Evolutionary conservation across 371 early-diverging fungal species (phyloP), one percentile per base, ranked within the genome.

Genomic region (Amoeboaphelidium protococcarum): DNA sequence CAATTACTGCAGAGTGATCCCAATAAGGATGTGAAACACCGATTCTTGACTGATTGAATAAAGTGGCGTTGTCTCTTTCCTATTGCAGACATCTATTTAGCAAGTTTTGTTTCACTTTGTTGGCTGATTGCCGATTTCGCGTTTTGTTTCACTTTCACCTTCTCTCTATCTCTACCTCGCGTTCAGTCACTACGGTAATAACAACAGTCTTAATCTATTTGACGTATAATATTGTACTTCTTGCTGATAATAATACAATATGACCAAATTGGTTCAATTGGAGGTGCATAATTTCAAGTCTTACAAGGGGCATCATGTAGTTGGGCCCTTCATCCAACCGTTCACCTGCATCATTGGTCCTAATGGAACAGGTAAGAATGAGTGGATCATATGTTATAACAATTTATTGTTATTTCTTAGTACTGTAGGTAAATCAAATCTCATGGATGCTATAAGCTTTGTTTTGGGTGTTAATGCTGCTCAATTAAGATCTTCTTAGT

Each of bases 231-330:
- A n/a, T n/a, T n/a, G n/a, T n/a, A n/a, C 24, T 24, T 10, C 22
- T 19, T 2, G 37, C 44, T 23, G n/a, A 2, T 23, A 40, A 44
- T n/a, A 46, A 49, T 16, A 16, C 25, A 42, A 16, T 22, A 44
- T 44, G 44, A 31, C 27, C 19, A 19, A 24, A 13, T 73, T 94
- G 6, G 64, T 83, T 41, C 78, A 80, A 54, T 68, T 99, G 37
- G 92, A 95, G 62, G 68, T 97, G 2, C 82, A 82, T 52, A 89
- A 97, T 74, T 99, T 99, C 78, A 99, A 99, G 70, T 90, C 92
- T 3, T 98, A 99, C 62, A 74, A 77, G 52, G 92, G 91, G 23
- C 67, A 63, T 47, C 83, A 89, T 57, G 68, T 69, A 26, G 89
- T 99, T 47, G 96, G 94, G 1, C 92, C 92, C 10, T 95, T 98